A percentile compares a stretch with the other conserved stretches of the same genome.
phyloP scores from a whole-genome alignment of 257 asterid genomes.

The Salvia hispanica region DNA sequence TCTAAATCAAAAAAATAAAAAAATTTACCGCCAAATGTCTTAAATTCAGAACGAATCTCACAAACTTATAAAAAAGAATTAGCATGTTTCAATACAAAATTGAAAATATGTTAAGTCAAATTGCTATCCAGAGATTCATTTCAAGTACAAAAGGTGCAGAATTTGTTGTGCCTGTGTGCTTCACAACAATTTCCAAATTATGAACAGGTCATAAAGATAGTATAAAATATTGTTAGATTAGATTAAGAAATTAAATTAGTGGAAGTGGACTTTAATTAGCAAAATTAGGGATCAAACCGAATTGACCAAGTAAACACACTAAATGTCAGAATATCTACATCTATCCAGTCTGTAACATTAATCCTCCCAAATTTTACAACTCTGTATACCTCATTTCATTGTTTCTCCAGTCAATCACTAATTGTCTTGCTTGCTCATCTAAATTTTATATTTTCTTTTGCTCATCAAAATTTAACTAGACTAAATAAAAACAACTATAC shows the following conservation, averaged over 20 bases:
- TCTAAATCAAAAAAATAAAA: neutral
- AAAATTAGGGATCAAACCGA: constrained; percentile 12
- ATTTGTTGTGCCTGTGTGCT: neutral
- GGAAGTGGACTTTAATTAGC: neutral
- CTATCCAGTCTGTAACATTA: constrained; percentile 34
- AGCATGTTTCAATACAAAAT: neutral
- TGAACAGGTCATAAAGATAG: neutral
- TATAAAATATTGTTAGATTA: neutral
- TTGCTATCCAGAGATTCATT: constrained; percentile 1
- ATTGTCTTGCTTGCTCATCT: constrained; percentile 16
- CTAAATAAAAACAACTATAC: neutral
- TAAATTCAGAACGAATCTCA: neutral
- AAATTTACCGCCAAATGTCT: constrained; percentile 30
- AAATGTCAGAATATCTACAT: constrained; percentile 33
- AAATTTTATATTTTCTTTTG: neutral
- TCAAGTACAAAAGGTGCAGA: constrained; percentile 12
- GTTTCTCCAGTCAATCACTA: constrained; percentile 26
- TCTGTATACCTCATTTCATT: constrained; percentile 18
- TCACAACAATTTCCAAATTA: neutral
- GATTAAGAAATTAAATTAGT: neutral
- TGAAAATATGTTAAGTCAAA: constrained; percentile 7
- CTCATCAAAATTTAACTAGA: neutral
- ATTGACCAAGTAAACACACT: constrained; percentile 33
- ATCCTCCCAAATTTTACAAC: constrained; percentile 14
- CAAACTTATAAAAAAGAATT: neutral